A percentile compares a stretch with the other conserved stretches of the same genome.
These are phyloP conservation scores for Puccinia brachypodii DNA, from an alignment of 1,284 basidiomycete species.

Conservation along the genomic window DNA sequence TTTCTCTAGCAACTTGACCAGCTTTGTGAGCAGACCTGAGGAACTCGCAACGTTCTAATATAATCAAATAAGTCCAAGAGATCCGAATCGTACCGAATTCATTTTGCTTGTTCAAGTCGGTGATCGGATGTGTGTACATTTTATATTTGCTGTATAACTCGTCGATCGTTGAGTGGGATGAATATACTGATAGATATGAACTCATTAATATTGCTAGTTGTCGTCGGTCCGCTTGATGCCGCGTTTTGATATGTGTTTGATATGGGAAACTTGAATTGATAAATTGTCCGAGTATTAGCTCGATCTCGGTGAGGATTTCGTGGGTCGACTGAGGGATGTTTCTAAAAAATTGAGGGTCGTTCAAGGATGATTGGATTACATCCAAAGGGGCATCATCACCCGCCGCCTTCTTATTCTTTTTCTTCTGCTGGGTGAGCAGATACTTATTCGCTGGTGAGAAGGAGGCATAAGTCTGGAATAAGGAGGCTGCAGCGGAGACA, in stretches of 20 bases:
- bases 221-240: conserved; percentile 24
- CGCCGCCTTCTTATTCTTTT: background rate
- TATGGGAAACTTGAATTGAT: conserved; percentile 2
- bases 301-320: conserved; percentile 19
- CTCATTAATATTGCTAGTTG: conserved; percentile 33
- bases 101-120: background rate
- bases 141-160: conserved; percentile 16
- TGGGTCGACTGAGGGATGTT: conserved; percentile 18
- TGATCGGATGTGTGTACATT: conserved; percentile 28
- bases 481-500: conserved; percentile 27
- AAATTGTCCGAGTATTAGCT: conserved; percentile 37
- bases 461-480: conserved; percentile 46
- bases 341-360: conserved; percentile 21
- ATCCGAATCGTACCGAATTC: conserved; percentile 9
- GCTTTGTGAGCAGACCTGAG: conserved; percentile 39
- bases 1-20: conserved; percentile 30
- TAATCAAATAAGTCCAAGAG: conserved; percentile 44
- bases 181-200: conserved; percentile 46
- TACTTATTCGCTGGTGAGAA: conserved; percentile 35
- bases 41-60: conserved; percentile 44
- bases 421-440: conserved; percentile 11
- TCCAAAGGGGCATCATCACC: background rate
- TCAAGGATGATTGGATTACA: background rate
- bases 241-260: background rate
- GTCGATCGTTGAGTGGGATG: conserved; percentile 43